Conservation (phyloP, 2,329 filamentous ascomycete genomes). For the Scedosporium boydii region DNA sequence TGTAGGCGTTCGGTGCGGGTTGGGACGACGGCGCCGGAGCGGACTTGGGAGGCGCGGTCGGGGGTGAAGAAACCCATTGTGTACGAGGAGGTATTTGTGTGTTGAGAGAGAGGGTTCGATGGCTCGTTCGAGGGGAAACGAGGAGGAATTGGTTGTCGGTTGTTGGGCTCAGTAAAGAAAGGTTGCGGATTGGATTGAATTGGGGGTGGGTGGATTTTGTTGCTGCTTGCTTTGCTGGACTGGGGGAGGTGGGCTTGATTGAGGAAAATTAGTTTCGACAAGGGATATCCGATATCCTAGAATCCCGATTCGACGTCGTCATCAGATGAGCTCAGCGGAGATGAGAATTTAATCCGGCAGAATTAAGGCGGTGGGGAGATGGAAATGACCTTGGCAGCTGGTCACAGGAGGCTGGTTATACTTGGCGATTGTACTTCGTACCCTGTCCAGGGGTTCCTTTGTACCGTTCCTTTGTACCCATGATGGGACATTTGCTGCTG, state of each 20-base stretch:
- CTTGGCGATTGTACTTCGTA: neutral
- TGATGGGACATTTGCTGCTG: neutral
- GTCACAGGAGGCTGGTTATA: neutral
- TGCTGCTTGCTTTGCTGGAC: no score
- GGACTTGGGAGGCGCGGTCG: constrained; percentile 42
- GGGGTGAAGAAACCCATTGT: constrained; percentile 42
- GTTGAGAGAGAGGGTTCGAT: neutral
- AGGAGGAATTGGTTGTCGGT: no score
- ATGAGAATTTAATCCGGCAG: neutral
- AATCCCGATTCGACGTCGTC: neutral
- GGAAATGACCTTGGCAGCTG: neutral
- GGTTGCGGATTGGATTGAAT: neutral
- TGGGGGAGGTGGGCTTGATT: no score
- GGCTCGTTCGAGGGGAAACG: no score
- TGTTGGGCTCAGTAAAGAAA: neutral
- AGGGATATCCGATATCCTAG: no score
- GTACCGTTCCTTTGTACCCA: neutral
- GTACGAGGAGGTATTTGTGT: neutral
- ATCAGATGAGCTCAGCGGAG: neutral
- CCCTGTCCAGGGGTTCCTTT: neutral
- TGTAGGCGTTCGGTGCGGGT: constrained; percentile 68
- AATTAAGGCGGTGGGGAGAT: neutral
- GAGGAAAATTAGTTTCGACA: no score
- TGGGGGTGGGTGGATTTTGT: neutral
- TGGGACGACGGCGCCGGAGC: constrained; percentile 60